Evolutionary conservation across 306 rosid genomes (phyloP), one percentile per base, ranked within the genome.

Genomic region (Senna siamea): DNA sequence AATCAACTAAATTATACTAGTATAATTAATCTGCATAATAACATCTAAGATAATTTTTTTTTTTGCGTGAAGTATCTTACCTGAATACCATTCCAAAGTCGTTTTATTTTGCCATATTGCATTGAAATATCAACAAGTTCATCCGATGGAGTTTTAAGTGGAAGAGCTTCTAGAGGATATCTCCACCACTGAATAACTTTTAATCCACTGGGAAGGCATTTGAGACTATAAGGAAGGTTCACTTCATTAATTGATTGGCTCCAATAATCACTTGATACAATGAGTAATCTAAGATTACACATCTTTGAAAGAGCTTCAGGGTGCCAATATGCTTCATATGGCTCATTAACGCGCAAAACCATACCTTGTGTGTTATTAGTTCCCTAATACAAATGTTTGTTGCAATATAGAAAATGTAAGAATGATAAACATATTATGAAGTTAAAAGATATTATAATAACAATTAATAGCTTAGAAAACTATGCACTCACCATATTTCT

Each of bases 241-340:
- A 72, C 1, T 5, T 26, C 30, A 26, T 26, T 1, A 26, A 26
- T 26, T 26, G 30, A 3, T 26, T 26, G 30, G 30, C 30, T 26
- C 30, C 30, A 26, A 26, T 26, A 3, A 26, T 26, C 18, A 17
- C 37, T 10, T n/a, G 11, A 3, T 26, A 58, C 7, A 0, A 26
- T 17, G 41, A 72, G 76, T 13, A 72, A 44, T 11, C 34, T 72
- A 11, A 72, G 76, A 72, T 32, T 47, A n/a, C 17, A 17, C 76
- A 44, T 72, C 19, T 58, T 44, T 44, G 47, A 43, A 38, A 72
- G 43, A 5, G 44, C 6, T 41, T 57, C 8, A 9, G 28, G 28
- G 1, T 67, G 3, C 58, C 73, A 26, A 26, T 23, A 12, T 67
- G 15, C 6, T 34, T 17, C 47, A 9, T 17, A 9, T 35, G 26